Evolutionary conservation across 129 eudicot genomes (phyloP), one percentile per base, ranked within the genome.

Genomic region (Erigeron canadensis): DNA sequence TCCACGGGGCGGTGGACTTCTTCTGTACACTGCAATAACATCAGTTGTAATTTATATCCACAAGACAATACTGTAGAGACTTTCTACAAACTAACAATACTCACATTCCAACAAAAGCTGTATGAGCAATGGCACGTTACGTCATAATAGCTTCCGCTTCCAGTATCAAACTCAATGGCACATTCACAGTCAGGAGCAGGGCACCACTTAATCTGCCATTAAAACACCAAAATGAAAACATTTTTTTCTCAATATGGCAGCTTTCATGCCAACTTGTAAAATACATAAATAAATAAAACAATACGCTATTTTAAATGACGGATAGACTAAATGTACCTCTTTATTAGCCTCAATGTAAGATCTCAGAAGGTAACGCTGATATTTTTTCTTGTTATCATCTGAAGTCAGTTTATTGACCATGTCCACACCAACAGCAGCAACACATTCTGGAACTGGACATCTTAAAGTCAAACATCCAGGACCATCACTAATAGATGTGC

Each of bases 1-100:
- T 89, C 97, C 71, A 94, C 99, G n/a, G 99, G 99, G 7, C 99
- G 96, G 81, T 94, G 99, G 75, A 97, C 99, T 79, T 94, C 99
- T 76, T 94, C 99, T 46, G 89, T 86, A 65, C 99, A 94, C 99
- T 94, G 85, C 62, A 68, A 59, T 28, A 63, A 10, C 62, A 74
- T 23, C 62, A 23, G 9, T n/a, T 13, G 37, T 50, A 51, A 76
- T 8, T 65, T 17, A 51, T 45, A 57, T 70, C 40, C 40, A 73
- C 47, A 34, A 43, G 43, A 19, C 8, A 41, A 39, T 12, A 39
- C 40, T 1, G 43, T 46, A 15, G 15, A 8, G 8, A 21, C 5
- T 1, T 23, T 67, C 21, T 4, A 6, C 13, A 6, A 3, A 41
- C 38, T 47, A 39, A 59, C n/a, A 28, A 75, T 56, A 72, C 98